Evolutionary conservation across 345 rosid genomes (phyloP).

Genomic region (Eucalyptus albens): DNA sequence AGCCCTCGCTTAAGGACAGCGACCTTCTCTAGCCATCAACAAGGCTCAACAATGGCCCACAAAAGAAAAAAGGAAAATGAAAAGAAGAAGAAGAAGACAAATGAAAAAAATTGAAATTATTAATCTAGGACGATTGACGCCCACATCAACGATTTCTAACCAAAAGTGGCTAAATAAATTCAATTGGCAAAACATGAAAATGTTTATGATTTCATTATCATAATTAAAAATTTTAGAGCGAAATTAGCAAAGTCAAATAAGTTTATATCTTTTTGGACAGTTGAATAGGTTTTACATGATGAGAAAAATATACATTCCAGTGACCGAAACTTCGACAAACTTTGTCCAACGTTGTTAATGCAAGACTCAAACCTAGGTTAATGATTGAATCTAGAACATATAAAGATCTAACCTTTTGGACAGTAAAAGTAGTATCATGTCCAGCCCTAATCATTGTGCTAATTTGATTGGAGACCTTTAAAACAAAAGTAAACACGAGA

Average conservation of each 20-base stretch:
- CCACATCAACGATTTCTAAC: rapidly evolving
- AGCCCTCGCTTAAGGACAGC: background rate
- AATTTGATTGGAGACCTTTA: background rate
- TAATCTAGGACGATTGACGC: rapidly evolving
- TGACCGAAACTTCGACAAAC: background rate
- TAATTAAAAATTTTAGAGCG: too few relatives aligned
- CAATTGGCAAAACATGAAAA: too few relatives aligned
- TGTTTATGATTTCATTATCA: rapidly evolving
- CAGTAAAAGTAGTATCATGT: background rate
- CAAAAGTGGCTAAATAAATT: too few relatives aligned
- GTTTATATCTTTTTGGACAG: too few relatives aligned
- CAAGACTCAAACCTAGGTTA: background rate
- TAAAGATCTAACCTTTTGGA: background rate
- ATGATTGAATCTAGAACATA: background rate
- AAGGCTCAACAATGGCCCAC: background rate
- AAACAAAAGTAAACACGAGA: background rate
- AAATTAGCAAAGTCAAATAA: background rate
- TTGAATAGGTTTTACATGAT: background rate
- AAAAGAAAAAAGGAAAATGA: too few relatives aligned
- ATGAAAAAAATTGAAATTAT: too few relatives aligned
- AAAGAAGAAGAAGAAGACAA: too few relatives aligned
- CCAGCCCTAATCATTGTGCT: background rate
- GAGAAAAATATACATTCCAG: background rate
- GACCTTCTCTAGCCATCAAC: background rate
- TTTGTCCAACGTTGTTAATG: too few relatives aligned